Percentiles rank a stretch among this genome's conserved stretches.
Conservation (phyloP, 2,329 filamentous ascomycete genomes). For the Coniochaeta ligniaria region DNA sequence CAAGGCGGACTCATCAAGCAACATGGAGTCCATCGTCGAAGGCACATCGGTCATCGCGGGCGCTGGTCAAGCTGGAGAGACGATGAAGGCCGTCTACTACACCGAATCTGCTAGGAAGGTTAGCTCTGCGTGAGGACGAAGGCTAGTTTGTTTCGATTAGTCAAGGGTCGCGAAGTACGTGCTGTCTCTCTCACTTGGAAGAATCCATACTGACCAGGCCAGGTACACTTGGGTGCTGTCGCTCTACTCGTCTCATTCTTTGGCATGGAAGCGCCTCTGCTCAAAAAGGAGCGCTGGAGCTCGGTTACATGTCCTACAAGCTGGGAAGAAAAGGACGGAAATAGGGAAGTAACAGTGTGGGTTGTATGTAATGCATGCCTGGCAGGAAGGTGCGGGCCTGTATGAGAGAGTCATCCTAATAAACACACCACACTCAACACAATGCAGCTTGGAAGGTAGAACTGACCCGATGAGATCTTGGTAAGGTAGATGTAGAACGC, state of each 20-base stretch:
- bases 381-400: too few species aligned
- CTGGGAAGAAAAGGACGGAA: too few species aligned
- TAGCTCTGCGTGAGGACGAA: background rate
- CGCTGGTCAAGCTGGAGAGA: background rate
- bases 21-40: background rate
- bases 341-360: too few species aligned
- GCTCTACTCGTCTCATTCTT: background rate
- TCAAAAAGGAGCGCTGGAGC: too few species aligned
- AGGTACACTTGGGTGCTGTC: background rate
- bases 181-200: background rate
- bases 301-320: too few species aligned
- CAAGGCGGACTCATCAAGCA: background rate
- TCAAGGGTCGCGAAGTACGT: background rate
- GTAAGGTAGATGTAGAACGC: too few species aligned
- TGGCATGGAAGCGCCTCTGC: background rate
- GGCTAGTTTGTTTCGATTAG: background rate
- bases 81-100: background rate
- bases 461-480: too few species aligned
- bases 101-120: background rate
- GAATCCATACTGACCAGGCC: background rate
- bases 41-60: background rate
- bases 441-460: too few species aligned
- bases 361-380: too few species aligned
- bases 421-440: too few species aligned
- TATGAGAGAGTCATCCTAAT: too few species aligned